Evolutionary conservation across 495 filamentous ascomycete genomes (phyloP).

Genomic region (Hypoxylon trugodes): DNA sequence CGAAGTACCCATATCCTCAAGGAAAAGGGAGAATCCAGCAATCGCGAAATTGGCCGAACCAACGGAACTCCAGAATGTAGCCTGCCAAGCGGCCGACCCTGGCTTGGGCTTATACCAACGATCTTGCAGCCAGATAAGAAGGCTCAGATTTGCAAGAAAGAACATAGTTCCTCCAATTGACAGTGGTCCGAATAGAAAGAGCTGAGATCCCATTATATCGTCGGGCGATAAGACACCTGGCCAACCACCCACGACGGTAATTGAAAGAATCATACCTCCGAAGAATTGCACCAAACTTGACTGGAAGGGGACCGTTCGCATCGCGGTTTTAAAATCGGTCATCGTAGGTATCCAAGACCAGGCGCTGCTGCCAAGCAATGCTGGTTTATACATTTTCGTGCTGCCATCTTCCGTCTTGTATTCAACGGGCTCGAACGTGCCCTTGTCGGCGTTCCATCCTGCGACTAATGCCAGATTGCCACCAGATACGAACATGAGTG

Average conservation of each 20-base stretch:
- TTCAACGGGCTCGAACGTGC: neutral
- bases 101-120: constrained; percentile 4
- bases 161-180: neutral
- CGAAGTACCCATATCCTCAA: neutral
- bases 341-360: neutral
- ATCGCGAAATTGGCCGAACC: constrained; percentile 4
- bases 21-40: constrained; percentile 1
- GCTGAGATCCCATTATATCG: neutral
- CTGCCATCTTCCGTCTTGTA: neutral
- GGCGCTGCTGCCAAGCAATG: neutral
- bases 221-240: neutral
- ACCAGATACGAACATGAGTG: neutral
- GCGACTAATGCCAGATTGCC: neutral
- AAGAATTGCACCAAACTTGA: neutral
- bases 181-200: neutral
- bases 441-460: neutral
- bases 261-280: neutral
- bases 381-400: neutral
- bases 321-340: neutral
- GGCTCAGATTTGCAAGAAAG: neutral
- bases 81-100: constrained; percentile 3
- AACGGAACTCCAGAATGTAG: constrained; percentile 11
- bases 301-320: neutral
- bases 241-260: constrained; percentile 1
- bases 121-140: constrained; percentile 1